phyloP scores from a whole-genome alignment of 306 rosid species.

The Acmispon strigosus region DNA sequence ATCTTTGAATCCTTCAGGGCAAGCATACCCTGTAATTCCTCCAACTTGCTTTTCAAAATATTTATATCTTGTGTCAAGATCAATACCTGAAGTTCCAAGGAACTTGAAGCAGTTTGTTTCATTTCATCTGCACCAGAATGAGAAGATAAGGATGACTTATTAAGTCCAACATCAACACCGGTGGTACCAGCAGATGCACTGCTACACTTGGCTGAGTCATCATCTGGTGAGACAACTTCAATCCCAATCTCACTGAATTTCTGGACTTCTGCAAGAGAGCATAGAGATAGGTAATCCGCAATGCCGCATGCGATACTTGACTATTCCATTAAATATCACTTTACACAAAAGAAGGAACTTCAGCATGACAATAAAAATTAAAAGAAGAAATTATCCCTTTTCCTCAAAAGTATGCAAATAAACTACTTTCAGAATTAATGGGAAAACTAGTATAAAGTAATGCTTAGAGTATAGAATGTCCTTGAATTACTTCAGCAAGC shows the following conservation, averaged over 20 bases:
- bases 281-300: constrained; percentile 11
- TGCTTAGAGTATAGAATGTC: background rate
- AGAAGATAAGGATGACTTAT: constrained; percentile 29
- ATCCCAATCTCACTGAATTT: constrained; percentile 56
- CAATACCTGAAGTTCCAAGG: constrained; percentile 45
- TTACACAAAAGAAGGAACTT: background rate
- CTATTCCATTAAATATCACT: background rate
- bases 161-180: constrained; percentile 27
- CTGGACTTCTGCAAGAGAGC: constrained; percentile 57
- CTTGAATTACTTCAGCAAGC: background rate
- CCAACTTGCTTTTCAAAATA: constrained; percentile 45
- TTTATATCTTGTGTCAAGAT: constrained; percentile 50
- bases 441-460: background rate
- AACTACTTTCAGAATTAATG: background rate
- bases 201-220: constrained; percentile 35
- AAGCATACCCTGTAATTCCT: constrained; percentile 37
- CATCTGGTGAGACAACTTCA: constrained; percentile 33
- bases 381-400: background rate
- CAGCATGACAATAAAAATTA: background rate
- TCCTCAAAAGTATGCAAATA: background rate
- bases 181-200: constrained; percentile 31
- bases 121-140: constrained; percentile 39
- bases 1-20: constrained; percentile 50
- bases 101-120: constrained; percentile 35
- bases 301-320: background rate